Conservation (phyloP, 257 asterid species). For the Vinca minor region DNA sequence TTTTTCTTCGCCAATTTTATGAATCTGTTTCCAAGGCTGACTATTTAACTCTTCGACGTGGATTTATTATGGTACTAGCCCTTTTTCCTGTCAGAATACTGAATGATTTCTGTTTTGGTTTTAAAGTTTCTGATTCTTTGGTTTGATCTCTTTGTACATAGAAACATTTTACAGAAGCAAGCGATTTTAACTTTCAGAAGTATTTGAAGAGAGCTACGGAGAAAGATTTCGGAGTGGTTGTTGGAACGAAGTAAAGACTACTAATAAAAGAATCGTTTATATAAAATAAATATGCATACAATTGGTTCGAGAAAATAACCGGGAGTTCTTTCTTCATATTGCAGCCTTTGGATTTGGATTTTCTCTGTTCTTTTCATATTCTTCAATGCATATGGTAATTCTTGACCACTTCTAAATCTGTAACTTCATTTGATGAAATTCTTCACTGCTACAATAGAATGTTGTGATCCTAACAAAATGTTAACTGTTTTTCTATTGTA, state of each 20-base stretch:
- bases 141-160: constrained; percentile 13
- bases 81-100: neutral
- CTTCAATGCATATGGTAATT: constrained; percentile 59
- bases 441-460: neutral
- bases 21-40: constrained; percentile 59
- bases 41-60: constrained; percentile 66
- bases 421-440: neutral
- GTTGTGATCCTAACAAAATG: constrained; percentile 10
- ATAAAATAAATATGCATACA: neutral
- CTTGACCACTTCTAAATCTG: constrained; percentile 5
- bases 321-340: constrained; percentile 2
- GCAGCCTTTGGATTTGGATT: constrained; percentile 67
- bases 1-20: constrained; percentile 58
- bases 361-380: constrained; percentile 73
- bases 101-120: neutral
- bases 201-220: constrained; percentile 54
- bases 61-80: constrained; percentile 54
- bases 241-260: constrained; percentile 56
- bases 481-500: constrained; percentile 24
- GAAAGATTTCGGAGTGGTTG: constrained; percentile 55
- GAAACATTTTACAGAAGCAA: constrained; percentile 68
- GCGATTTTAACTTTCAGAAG: constrained; percentile 52
- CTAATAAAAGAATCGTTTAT: neutral
- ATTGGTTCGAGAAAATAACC: neutral
- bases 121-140: neutral